Base-by-base conservation (phyloP, 139 green algal species). In the Picochlorum costavermella region DNA sequence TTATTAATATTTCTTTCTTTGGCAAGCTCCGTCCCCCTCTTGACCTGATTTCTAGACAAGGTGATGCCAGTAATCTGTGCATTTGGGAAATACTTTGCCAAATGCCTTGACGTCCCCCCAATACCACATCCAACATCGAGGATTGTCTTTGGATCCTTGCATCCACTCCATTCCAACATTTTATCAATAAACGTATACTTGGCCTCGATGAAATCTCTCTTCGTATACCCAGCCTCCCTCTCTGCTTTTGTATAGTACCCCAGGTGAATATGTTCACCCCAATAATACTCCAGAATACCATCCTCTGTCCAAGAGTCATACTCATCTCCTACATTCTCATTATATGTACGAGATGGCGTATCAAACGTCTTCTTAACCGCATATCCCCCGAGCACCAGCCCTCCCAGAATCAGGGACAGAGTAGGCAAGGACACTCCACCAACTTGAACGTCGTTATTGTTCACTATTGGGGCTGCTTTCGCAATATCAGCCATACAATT, bases 231-330 rank as follows among this genome's bases (percentile, higher is more conserved):
- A 2, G 46, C 40, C 12, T 56, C 58, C 5, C 80, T 72, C 71
- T 95, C 87, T 63, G 83, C 68, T 23, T 93, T 84, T 3, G 56
- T 90, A 71, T 97, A 97, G 60, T 92, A 91, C 2, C 91, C 91
- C 50, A 97, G 65, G 62, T 97, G 91, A 61, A 97, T 97, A 77
- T 97, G 91, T 66, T 97, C 91, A 9, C 91, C 91, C 91, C 91
- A 97, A 68, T 89, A 91, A 67, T 88, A 81, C 70, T 91, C 83
- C 10, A 91, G 60, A n/a, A 92, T 68, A 31, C 85, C 85, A 59
- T 92, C 85, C 20, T 76, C 71, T 16, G 90, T 96, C 91, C 91
- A 97, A 28, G 82, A 81, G 65, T 97, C 88, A 63, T 97, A 97
- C 68, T 95, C 89, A 20, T 92, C 56, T 10, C 90, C 90, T 17